Percentiles rank a stretch among this genome's conserved stretches.
phyloP scores from a whole-genome alignment of 768 basidiomycete species.

The Glaciozyma martinii region DNA sequence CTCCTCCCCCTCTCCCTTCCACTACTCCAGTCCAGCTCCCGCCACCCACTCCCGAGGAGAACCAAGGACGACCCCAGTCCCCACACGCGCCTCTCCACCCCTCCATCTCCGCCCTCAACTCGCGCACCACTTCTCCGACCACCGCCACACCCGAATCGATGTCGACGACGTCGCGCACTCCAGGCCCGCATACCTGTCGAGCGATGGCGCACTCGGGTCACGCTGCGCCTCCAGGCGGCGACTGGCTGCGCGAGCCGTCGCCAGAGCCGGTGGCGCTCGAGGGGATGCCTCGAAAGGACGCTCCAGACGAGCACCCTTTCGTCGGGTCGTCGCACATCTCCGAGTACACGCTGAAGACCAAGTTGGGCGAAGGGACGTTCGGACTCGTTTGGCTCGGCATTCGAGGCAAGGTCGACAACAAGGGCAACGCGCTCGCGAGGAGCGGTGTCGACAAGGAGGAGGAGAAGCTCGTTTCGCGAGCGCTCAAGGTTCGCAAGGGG shows the following conservation, averaged over 20 bases:
- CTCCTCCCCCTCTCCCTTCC: background rate
- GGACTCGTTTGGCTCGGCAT: constrained; percentile 53
- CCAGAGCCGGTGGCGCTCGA: background rate
- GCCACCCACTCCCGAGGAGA: background rate
- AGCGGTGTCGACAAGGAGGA: constrained; percentile 2
- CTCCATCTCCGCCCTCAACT: constrained; percentile 1
- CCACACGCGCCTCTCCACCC: background rate
- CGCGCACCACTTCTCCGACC: background rate
- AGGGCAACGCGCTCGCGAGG: background rate
- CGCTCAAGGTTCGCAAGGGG: constrained; percentile 36
- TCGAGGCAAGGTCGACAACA: background rate
- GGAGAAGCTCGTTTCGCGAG: constrained; percentile 1
- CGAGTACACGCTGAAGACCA: constrained; percentile 72
- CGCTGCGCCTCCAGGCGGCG: background rate
- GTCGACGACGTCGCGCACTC: background rate
- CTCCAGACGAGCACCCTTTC: constrained; percentile 22
- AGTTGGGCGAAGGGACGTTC: constrained; percentile 94
- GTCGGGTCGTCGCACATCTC: constrained; percentile 45
- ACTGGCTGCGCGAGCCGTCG: background rate
- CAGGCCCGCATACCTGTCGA: background rate
- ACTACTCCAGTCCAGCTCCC: background rate
- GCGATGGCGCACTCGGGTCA: background rate
- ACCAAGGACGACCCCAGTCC: background rate
- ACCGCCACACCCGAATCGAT: background rate
- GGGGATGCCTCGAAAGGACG: background rate